phyloP scores from a whole-genome alignment of 2,329 filamentous ascomycete genomes.

The Claviceps quebecensis region DNA sequence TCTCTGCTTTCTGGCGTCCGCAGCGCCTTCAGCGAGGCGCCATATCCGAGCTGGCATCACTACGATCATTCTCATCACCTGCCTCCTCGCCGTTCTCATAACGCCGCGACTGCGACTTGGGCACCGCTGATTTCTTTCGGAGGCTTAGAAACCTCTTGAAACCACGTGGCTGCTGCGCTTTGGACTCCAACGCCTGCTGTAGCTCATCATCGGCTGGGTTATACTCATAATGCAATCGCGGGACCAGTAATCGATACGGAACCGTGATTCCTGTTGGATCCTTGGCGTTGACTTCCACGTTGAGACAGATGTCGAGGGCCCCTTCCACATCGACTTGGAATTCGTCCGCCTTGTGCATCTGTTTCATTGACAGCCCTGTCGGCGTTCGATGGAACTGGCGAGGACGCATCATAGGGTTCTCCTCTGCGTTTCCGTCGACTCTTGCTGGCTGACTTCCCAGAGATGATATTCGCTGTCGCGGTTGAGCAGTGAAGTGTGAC shows the following conservation, averaged over 20 bases:
- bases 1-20: background rate
- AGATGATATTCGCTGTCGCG: conserved; percentile 19
- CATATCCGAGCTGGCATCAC: conserved; percentile 5
- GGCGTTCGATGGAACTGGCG: conserved; percentile 52
- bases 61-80: conserved; percentile 9
- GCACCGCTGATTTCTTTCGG: conserved; percentile 20
- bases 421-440: conserved; percentile 10
- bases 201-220: conserved; percentile 25
- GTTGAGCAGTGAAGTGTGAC: conserved; percentile 36
- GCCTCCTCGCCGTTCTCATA: conserved; percentile 12
- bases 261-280: conserved; percentile 81
- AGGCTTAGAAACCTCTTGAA: conserved; percentile 34
- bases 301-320: conserved; percentile 74
- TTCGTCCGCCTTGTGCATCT: conserved; percentile 38
- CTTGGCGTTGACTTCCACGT: conserved; percentile 73
- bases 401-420: conserved; percentile 10
- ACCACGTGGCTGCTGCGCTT: conserved; percentile 20
- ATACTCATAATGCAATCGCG: conserved; percentile 53
- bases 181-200: conserved; percentile 4
- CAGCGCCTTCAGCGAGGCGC: conserved; percentile 2
- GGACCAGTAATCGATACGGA: conserved; percentile 77
- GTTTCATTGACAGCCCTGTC: conserved; percentile 51
- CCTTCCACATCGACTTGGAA: conserved; percentile 63
- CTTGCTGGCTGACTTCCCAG: conserved; percentile 13
- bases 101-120: conserved; percentile 2